phyloP scores from a whole-genome alignment of 1,284 basidiomycete genomes.

The Pseudozyma thailandica region DNA sequence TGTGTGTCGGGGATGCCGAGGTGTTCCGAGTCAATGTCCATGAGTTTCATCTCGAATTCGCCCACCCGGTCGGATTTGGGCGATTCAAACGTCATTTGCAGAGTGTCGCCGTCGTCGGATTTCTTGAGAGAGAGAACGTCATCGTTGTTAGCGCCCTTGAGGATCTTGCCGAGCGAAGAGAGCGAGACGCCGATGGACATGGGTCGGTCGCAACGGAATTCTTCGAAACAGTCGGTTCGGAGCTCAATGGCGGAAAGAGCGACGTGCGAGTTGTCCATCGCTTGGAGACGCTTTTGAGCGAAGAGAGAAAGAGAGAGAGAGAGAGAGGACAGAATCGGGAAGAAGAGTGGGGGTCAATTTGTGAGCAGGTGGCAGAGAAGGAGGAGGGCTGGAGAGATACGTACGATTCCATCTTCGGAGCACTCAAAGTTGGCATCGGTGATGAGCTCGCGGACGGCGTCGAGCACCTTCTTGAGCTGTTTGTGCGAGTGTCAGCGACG shows the following conservation, averaged over 20 bases:
- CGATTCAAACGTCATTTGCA: conserved; percentile 91
- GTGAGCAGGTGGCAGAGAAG: background rate
- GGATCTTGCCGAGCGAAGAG: conserved; percentile 88
- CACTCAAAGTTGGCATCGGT: conserved; percentile 98
- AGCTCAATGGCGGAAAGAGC: conserved; percentile 88
- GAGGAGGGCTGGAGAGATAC: conserved; percentile 66
- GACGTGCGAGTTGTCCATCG: conserved; percentile 99
- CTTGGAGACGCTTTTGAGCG: conserved; percentile 73
- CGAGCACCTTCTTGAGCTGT: conserved; percentile 65
- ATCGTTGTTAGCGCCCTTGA: conserved; percentile 97
- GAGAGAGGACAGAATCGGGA: background rate
- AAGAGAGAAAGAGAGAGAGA: background rate
- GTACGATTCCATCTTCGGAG: conserved; percentile 88
- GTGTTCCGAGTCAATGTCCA: conserved; percentile 95
- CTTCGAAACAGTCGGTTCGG: conserved; percentile 61
- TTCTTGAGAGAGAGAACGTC: conserved; percentile 93
- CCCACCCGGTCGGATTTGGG: conserved; percentile 91
- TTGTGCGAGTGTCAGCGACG: background rate
- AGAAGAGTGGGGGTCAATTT: background rate
- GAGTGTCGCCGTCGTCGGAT: conserved; percentile 86
- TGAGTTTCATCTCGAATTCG: conserved; percentile 98
- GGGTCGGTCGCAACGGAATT: conserved; percentile 92
- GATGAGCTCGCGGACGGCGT: conserved; percentile 94
- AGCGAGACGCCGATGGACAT: conserved; percentile 78
- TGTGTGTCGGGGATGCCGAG: conserved; percentile 98